Base-by-base conservation (phyloP, 345 rosid species). In the Arabidopsis arenosa region DNA sequence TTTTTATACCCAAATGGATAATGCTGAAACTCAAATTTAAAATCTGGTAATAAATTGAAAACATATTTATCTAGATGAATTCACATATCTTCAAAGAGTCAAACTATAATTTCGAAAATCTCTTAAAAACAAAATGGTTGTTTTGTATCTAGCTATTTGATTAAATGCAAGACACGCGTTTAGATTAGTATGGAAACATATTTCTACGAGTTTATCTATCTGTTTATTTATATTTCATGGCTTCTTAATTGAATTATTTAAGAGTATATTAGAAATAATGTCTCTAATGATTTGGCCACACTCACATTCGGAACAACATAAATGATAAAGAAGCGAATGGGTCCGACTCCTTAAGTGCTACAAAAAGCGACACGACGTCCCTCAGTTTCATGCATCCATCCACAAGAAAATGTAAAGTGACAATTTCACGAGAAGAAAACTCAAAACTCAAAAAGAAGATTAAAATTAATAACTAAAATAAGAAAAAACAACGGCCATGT, bases 321-420 rank as follows among this genome's bases (percentile, higher is more conserved):
- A 17, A 49, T 54, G 23, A 21, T 40, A 23, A 39, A 9, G 15
- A 52, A 5, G 37, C 26, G 10, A 68, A 51, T 57, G 63, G 74
- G 74, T 56, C 74, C 55, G 35, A 11, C 7, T 41, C 44, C 44
- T 28, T 57, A 40, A 32, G 65, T 57, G 45, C 65, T 51, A 4
- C 53, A 43, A 56, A 69, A 71, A 71, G 49, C 67, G 75, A 71
- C 75, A 60, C 66, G 60, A 70, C 80, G 45, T 72, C 63, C 72
- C 72, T 72, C 58, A n/a, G 73, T 77, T 77, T 72, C 81, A 77
- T 77, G 76, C 72, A 66, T 66, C 28, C 58, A 28, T 28, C 32
- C 32, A 59, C 21, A 45, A 45, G 10, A 21, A 40, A 26, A 56
- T 28, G 21, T 37, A 61, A 60, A 69, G 64, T 15, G 41, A 49